Evolutionary conservation across 2,329 filamentous ascomycete species (phyloP).

Genomic region (Xylariales sp.): DNA sequence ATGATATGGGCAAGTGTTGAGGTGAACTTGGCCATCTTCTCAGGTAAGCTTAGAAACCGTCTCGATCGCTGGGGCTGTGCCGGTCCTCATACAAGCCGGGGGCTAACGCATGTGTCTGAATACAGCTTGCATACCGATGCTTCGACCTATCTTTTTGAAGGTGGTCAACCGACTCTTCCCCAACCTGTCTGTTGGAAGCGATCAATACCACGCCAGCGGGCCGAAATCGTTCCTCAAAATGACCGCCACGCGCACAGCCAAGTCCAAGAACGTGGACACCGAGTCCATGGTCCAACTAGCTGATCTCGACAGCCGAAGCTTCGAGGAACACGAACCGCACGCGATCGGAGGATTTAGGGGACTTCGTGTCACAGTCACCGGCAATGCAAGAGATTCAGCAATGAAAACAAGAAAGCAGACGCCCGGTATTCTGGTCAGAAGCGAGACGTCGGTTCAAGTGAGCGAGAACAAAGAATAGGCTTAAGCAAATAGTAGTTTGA

Average conservation of each 20-base stretch:
- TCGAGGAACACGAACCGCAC: background rate
- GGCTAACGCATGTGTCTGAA: background rate
- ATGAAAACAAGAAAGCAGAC: background rate
- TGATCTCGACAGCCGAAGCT: background rate
- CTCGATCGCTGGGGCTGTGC: no score
- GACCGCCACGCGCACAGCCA: background rate
- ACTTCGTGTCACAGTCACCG: background rate
- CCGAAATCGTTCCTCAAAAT: conserved; percentile 1
- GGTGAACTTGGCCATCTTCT: conserved; percentile 23
- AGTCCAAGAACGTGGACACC: background rate
- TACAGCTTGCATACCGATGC: conserved; percentile 6
- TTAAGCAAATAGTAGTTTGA: no score
- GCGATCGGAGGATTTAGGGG: background rate
- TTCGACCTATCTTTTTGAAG: conserved; percentile 6
- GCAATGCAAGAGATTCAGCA: background rate
- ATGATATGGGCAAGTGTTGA: conserved; percentile 24
- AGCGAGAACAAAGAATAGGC: no score
- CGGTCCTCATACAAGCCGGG: no score
- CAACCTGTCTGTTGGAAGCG: background rate
- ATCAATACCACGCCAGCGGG: background rate
- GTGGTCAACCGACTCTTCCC: conserved; percentile 4
- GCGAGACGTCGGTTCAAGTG: conserved; percentile 2
- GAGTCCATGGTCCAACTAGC: conserved; percentile 2
- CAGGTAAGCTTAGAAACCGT: conserved; percentile 17
- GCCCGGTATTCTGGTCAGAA: conserved; percentile 3